Percentiles rank a stretch among this genome's conserved stretches.
Evolutionary conservation across 176 grass and related monocot genomes (phyloP).

Genomic region (Cenchrus purpureus): DNA sequence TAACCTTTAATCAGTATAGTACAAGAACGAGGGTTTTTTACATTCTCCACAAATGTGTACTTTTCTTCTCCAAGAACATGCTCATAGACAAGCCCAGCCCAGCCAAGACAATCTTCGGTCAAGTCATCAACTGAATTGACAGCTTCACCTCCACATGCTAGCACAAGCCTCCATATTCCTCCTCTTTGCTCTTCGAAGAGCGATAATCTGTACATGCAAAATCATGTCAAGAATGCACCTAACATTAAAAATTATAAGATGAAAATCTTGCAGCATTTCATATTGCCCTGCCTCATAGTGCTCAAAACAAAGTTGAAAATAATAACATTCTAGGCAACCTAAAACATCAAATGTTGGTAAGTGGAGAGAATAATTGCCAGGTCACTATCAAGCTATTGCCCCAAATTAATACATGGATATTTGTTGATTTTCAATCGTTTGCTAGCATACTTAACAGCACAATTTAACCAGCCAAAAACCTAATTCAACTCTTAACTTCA

Average conservation of each 20-base stretch:
- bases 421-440: background rate
- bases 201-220: conserved; percentile 79
- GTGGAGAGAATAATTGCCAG: background rate
- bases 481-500: background rate
- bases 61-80: conserved; percentile 98
- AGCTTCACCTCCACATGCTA: conserved; percentile 89
- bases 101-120: conserved; percentile 90
- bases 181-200: conserved; percentile 90
- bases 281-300: background rate
- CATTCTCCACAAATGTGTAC: conserved; percentile 95
- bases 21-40: conserved; percentile 93
- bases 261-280: background rate
- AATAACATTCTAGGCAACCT: background rate
- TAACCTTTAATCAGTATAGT: conserved; percentile 98
- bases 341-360: background rate
- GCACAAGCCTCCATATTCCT: conserved; percentile 97
- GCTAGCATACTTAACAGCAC: background rate
- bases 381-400: background rate
- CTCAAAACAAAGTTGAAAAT: background rate
- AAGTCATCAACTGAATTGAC: conserved; percentile 94
- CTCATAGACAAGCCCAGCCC: conserved; percentile 96
- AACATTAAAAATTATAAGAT: background rate
- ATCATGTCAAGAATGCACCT: background rate
- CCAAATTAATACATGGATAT: background rate
- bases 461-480: background rate